These are phyloP conservation scores for Inga laurina DNA, from an alignment of 306 rosid species.

Conservation along the genomic window DNA sequence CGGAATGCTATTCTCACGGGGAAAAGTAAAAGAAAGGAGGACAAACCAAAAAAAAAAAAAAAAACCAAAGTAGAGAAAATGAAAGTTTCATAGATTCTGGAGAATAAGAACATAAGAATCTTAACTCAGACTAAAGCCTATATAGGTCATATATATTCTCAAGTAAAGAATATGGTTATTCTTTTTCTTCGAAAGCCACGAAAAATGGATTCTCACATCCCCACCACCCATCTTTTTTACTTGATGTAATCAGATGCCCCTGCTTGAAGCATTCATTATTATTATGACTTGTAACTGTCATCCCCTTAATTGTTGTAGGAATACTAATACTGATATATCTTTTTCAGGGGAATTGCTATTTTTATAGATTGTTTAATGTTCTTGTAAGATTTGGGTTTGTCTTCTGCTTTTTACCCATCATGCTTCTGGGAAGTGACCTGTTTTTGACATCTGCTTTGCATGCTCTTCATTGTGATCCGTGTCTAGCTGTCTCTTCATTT, in stretches of 20 bases:
- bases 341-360: slow-evolving; percentile 28
- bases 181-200: slow-evolving; percentile 57
- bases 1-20: slow-evolving; percentile 65
- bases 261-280: slow-evolving; percentile 12
- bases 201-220: slow-evolving; percentile 69
- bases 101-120: slow-evolving; percentile 61
- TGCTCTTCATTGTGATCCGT: slow-evolving; percentile 19
- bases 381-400: background rate
- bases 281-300: background rate
- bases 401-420: slow-evolving; percentile 26
- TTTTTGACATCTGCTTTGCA: slow-evolving; percentile 37
- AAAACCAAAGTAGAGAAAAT: slow-evolving; percentile 7
- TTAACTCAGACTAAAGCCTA: slow-evolving; percentile 50
- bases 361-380: slow-evolving; percentile 37
- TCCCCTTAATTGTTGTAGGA: slow-evolving; percentile 10
- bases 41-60: background rate
- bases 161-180: slow-evolving; percentile 62
- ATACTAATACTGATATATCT: background rate
- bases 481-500: slow-evolving; percentile 7
- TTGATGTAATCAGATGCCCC: slow-evolving; percentile 47
- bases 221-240: slow-evolving; percentile 38
- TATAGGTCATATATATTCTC: slow-evolving; percentile 55
- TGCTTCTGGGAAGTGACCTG: slow-evolving; percentile 30
- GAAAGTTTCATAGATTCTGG: slow-evolving; percentile 36
- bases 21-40: background rate